These are phyloP conservation scores for Rhamnella rubrinervis DNA, from an alignment of 331 rosid species.

Conservation along the genomic window DNA sequence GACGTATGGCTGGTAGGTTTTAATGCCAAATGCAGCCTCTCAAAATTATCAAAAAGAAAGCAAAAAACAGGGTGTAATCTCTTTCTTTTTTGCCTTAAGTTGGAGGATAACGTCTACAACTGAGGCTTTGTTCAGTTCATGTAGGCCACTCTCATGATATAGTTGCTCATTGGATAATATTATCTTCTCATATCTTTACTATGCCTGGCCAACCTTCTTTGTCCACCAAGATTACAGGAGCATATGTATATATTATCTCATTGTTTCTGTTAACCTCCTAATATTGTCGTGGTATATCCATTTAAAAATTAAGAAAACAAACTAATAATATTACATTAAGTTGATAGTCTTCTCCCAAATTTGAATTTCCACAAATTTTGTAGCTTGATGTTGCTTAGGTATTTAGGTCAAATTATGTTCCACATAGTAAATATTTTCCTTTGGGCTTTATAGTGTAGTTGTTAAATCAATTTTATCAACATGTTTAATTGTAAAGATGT, in stretches of 20 bases:
- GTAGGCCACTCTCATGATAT: conserved; percentile 14
- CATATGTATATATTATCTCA: not conserved
- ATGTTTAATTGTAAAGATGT: too few relatives aligned
- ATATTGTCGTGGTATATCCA: not conserved
- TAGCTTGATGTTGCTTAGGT: too few relatives aligned
- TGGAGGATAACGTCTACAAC: conserved; percentile 19
- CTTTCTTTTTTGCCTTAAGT: not conserved
- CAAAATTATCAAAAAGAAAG: conserved; percentile 11
- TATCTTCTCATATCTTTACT: conserved; percentile 32
- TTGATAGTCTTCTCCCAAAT: too few relatives aligned
- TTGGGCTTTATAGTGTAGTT: too few relatives aligned
- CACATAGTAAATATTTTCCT: too few relatives aligned
- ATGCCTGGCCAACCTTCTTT: conserved; percentile 19
- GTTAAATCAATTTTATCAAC: too few relatives aligned
- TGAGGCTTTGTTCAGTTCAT: conserved; percentile 29
- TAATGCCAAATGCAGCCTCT: conserved; percentile 21
- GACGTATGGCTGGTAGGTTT: conserved; percentile 32
- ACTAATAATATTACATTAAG: not conserved
- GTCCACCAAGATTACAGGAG: conserved; percentile 25
- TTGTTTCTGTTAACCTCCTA: not conserved
- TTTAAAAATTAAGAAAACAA: not conserved
- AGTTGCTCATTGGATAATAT: conserved; percentile 32
- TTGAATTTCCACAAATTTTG: too few relatives aligned
- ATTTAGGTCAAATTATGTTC: too few relatives aligned
- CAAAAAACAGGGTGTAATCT: conserved; percentile 9